A percentile compares a stretch with the other conserved stretches of the same genome.
Evolutionary conservation across 2,329 filamentous ascomycete genomes (phyloP).

Genomic region (Xylaria multiplex): DNA sequence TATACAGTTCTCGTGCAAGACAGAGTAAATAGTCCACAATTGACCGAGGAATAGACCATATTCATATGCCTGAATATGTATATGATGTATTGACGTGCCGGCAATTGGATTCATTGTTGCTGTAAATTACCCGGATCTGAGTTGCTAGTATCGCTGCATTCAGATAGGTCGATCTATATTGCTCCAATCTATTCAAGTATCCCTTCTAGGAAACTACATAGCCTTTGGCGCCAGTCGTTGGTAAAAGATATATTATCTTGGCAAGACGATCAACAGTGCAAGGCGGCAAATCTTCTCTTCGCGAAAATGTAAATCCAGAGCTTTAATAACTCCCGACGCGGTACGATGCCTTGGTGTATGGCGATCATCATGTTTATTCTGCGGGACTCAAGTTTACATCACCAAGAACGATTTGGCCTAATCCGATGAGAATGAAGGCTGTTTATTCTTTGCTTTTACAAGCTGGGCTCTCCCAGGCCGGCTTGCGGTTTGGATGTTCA

Average conservation of each 20-base stretch:
- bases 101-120: constrained; percentile 21
- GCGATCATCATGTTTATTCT: not conserved
- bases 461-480: constrained; percentile 45
- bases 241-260: constrained; percentile 25
- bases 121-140: constrained; percentile 30
- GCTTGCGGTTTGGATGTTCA: constrained; percentile 48
- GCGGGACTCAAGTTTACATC: not conserved
- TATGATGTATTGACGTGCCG: constrained; percentile 9
- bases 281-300: constrained; percentile 24
- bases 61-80: constrained; percentile 12
- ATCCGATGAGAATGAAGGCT: constrained; percentile 25
- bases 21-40: not conserved
- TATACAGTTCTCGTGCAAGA: not conserved
- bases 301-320: not conserved
- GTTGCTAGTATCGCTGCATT: not conserved
- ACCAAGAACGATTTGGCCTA: not conserved
- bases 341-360: not conserved
- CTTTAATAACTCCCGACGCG: not conserved
- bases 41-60: not conserved
- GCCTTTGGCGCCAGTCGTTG: not conserved
- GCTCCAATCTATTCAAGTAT: constrained; percentile 12
- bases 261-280: not conserved
- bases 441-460: constrained; percentile 28
- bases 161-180: constrained; percentile 31
- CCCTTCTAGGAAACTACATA: not conserved